A percentile compares a stretch with the other conserved stretches of the same genome.
These are phyloP conservation scores for Ichthyophthirius multifiliis DNA, from an alignment of 169 alveolate species.

Conservation along the genomic window DNA sequence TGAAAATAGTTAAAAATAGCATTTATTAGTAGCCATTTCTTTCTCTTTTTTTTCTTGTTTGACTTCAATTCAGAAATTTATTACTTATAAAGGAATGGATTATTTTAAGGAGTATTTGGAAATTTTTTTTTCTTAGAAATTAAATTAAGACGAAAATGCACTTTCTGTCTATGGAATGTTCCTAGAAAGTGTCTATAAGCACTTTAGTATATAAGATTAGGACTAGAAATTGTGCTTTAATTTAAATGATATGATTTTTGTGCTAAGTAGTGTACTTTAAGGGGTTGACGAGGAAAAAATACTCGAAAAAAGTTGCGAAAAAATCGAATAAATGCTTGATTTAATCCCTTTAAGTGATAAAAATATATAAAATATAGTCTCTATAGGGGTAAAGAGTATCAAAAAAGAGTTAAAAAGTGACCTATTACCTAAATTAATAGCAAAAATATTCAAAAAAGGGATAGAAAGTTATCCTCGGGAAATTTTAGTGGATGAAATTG, in stretches of 20 bases:
- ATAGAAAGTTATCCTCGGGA: no score
- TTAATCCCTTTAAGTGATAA: no score
- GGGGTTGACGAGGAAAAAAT: no score
- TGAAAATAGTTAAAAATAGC: background rate
- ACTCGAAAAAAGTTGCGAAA: no score
- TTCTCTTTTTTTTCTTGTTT: background rate
- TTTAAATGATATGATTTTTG: background rate
- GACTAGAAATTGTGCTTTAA: background rate
- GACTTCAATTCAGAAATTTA: background rate
- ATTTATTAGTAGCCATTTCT: background rate
- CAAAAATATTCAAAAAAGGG: no score
- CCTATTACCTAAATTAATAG: no score
- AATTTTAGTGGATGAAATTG: background rate
- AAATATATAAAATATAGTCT: no score
- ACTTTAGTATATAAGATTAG: background rate
- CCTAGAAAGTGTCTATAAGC: background rate
- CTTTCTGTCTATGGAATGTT: background rate
- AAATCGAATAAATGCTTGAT: no score
- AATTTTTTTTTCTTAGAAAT: background rate
- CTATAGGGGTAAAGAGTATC: no score
- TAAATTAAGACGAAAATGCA: background rate
- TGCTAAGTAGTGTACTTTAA: background rate
- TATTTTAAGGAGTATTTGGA: background rate
- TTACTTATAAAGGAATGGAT: background rate
- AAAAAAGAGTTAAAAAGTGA: no score